phyloP scores from a whole-genome alignment of 2,329 filamentous ascomycete species.

The Stachybotrys elegans region DNA sequence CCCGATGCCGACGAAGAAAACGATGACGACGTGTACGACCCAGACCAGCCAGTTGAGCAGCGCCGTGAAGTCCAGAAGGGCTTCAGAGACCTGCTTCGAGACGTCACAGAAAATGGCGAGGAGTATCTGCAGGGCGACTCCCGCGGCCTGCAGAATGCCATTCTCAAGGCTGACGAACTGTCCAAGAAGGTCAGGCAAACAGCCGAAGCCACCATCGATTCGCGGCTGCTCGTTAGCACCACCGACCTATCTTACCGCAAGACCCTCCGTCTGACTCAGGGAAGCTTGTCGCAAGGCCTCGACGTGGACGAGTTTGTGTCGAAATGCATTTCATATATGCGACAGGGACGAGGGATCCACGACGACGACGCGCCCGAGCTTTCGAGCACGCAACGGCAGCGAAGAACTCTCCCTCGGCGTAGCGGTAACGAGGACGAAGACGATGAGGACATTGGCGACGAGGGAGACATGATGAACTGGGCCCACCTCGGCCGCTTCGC shows the following conservation, averaged over 20 bases:
- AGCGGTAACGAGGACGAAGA: slow-evolving; percentile 31
- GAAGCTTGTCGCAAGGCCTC: slow-evolving; percentile 67
- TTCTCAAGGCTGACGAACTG: slow-evolving; percentile 61
- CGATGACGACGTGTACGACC: slow-evolving; percentile 60
- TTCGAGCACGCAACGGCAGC: slow-evolving; percentile 43
- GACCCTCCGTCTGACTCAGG: slow-evolving; percentile 67
- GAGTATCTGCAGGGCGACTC: slow-evolving; percentile 66
- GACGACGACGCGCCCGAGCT: slow-evolving; percentile 47
- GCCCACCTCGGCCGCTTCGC: slow-evolving; percentile 73
- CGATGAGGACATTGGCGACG: slow-evolving; percentile 59
- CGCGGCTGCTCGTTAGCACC: slow-evolving; percentile 74
- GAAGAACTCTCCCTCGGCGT: slow-evolving; percentile 25
- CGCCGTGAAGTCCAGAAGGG: slow-evolving; percentile 65
- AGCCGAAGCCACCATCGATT: slow-evolving; percentile 84
- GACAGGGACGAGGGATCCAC: slow-evolving; percentile 52
- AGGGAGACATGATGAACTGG: slow-evolving; percentile 82
- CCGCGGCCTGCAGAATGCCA: slow-evolving; percentile 57
- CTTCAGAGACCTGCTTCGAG: slow-evolving; percentile 62
- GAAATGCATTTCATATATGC: slow-evolving; percentile 87
- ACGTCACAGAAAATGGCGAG: slow-evolving; percentile 62
- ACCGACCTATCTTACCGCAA: slow-evolving; percentile 79
- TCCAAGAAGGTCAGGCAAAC: slow-evolving; percentile 76
- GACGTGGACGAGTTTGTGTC: slow-evolving; percentile 90
- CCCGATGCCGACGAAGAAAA: slow-evolving; percentile 11
- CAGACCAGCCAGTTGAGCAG: slow-evolving; percentile 72